These are phyloP conservation scores for Ceratobasidium sp. DNA, from an alignment of 1,284 basidiomycete species.

Conservation along the genomic window DNA sequence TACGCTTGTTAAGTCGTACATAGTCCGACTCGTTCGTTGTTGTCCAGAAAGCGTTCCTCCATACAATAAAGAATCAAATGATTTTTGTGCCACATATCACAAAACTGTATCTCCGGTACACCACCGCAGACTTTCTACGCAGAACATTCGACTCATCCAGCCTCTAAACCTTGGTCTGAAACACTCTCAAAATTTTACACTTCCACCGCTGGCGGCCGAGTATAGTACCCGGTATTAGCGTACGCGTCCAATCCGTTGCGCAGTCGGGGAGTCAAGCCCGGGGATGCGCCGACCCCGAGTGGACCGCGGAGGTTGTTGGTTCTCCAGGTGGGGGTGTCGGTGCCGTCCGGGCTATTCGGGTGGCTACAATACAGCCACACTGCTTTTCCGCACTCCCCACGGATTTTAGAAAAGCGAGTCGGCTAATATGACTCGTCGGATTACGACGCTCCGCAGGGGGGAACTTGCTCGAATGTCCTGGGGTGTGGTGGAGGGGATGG, in stretches of 20 bases:
- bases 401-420: background rate
- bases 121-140: background rate
- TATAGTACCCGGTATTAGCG: slow-evolving; percentile 4
- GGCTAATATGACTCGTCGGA: slow-evolving; percentile 15
- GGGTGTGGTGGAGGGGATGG: background rate
- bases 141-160: slow-evolving; percentile 14
- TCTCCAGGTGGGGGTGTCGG: too few species aligned
- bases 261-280: slow-evolving; percentile 5
- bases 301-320: too few species aligned
- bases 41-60: too few species aligned
- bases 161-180: slow-evolving; percentile 2
- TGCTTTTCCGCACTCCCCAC: background rate
- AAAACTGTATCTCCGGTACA: too few species aligned
- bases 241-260: slow-evolving; percentile 10
- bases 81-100: too few species aligned
- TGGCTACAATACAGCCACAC: slow-evolving; percentile 1
- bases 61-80: too few species aligned
- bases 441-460: slow-evolving; percentile 1
- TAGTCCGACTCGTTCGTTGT: too few species aligned
- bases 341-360: background rate
- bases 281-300: background rate
- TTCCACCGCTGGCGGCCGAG: background rate
- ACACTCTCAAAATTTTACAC: slow-evolving; percentile 2
- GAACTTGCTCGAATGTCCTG: slow-evolving; percentile 4
- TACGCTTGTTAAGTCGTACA: background rate